Base-by-base conservation (phyloP, 352 stramenopile species). In the Sclerospora graminicola region DNA sequence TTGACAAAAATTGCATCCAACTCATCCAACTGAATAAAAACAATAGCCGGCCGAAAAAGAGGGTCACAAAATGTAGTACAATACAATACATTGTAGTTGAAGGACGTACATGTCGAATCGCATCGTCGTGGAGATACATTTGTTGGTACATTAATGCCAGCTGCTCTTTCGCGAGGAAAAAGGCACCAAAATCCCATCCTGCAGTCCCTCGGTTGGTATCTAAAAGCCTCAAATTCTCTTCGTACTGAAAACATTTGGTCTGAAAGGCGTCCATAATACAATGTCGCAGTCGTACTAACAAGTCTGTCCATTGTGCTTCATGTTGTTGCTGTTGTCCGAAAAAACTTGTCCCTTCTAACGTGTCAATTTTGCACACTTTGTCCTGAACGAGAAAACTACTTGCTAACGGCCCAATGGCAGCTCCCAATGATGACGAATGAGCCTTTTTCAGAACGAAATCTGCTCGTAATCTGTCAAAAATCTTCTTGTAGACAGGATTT, bases 261-360 rank as follows among this genome's bases (percentile, higher is more conserved):
- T 91, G 60, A 41, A 91, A 91, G 9, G 80, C 76, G 33, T 86
- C 72, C 80, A 91, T 89, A 48, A 91, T 75, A 40, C 76, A 91
- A 42, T 77, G 63, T 15, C 65, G 51, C 29, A 91, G 47, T 24
- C 71, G 56, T 27, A 88, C 32, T 13, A 91, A 33, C 23, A 91
- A 51, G 35, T 89, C 74, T 1, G 74, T 85, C 76, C 76, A 91
- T 53, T 91, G 79, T 0, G 66, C 57, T 46, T 91, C 74, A 54
- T 89, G 75, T 43, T 84, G 77, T 46, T 82, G 72, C 38, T 88
- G 76, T 45, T 85, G 66, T 34, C 68, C 79, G 3, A 84, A 39
- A 14, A 86, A 57, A 50, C 73, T 89, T 40, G 65, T 68, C 29
- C 74, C 76, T 21, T 89, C 74, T 14, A 91, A 50, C 14, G 70